Evolutionary conservation across 2,329 filamentous ascomycete genomes (phyloP), one percentile per base, ranked within the genome.

Genomic region (Chaetomiaceae sp.): DNA sequence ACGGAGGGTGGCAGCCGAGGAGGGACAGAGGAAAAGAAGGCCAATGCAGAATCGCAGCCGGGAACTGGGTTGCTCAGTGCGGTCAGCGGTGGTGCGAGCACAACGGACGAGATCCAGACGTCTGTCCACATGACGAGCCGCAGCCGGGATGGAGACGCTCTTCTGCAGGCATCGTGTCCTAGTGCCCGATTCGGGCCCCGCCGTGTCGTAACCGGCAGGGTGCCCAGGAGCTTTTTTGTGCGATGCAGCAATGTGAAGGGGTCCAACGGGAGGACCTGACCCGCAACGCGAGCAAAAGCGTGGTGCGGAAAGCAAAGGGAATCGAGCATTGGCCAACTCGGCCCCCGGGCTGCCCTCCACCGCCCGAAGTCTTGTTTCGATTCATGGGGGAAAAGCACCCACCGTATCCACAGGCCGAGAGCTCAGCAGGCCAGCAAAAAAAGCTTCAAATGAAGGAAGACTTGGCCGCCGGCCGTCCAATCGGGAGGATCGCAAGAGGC

Each of bases 121-220:
- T 40, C 23, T 53, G 58, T 40, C 58, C 58, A 60, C 58, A 60
- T 60, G 58, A 60, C 58, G 48, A 48, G 47, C 51, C 49, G 51
- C 55, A 57, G 47, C 49, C 40, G 36, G 51, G 42, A 59, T 57
- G 57, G 53, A 59, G 52, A 53, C 57, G 9, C 23, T 34, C 11
- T 23, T 38, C 48, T 59, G 57, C 57, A 57, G 37, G 25, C 54
- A 55, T 55, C 54, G 52, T 55, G 42, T 48, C 36, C 36, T 23
- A 43, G 53, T 44, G 44, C 53, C 48, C 51, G 34, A 44, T 23
- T n/a, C 25, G 43, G 27, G 47, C 51, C 38, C 47, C 54, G 51
- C 57, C 46, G 51, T 49, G 45, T 40, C 34, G 19, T 20, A 33
- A 51, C 45, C 34, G 50, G 37, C 56, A 58, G 47, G 53, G 53